These are phyloP conservation scores for Sistotremastrum suecicum DNA, from an alignment of 768 basidiomycete species.

Conservation along the genomic window DNA sequence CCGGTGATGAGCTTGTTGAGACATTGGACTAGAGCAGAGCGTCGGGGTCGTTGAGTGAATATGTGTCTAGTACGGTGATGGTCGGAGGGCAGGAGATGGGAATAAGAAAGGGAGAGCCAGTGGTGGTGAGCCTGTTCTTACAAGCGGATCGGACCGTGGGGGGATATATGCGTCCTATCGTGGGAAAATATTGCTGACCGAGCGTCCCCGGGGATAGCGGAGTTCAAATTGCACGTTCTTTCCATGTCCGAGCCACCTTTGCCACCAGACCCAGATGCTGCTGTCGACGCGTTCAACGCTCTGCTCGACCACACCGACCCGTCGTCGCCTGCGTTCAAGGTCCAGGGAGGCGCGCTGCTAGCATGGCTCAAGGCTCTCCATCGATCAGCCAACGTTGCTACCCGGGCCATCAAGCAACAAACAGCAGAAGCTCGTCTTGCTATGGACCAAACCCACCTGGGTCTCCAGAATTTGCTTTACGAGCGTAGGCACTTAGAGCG, in stretches of 20 bases:
- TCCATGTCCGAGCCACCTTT: slow-evolving; percentile 7
- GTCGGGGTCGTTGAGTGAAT: background rate
- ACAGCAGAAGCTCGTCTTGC: slow-evolving; percentile 65
- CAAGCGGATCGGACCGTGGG: background rate
- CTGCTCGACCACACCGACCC: slow-evolving; percentile 42
- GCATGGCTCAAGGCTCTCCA: slow-evolving; percentile 70
- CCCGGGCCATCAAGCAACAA: slow-evolving; percentile 50
- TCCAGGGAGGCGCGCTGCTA: slow-evolving; percentile 63
- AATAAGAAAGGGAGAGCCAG: background rate
- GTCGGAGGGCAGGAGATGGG: background rate
- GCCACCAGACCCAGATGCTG: slow-evolving; percentile 30
- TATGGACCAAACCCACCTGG: slow-evolving; percentile 83
- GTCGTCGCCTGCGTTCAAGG: slow-evolving; percentile 29
- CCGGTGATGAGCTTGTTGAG: slow-evolving; percentile 22
- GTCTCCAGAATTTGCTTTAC: slow-evolving; percentile 75
- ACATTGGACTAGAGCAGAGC: background rate
- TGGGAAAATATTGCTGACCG: background rate
- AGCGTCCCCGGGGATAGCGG: no score
- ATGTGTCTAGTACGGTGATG: background rate
- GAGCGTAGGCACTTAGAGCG: slow-evolving; percentile 83
- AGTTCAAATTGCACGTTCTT: no score
- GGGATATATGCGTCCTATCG: background rate
- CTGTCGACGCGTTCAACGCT: slow-evolving; percentile 49
- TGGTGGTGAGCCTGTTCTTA: background rate
- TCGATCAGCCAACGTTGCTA: slow-evolving; percentile 55